Evolutionary conservation across 768 basidiomycete genomes (phyloP), one percentile per base, ranked within the genome.

Genomic region (Mycena polygramma): DNA sequence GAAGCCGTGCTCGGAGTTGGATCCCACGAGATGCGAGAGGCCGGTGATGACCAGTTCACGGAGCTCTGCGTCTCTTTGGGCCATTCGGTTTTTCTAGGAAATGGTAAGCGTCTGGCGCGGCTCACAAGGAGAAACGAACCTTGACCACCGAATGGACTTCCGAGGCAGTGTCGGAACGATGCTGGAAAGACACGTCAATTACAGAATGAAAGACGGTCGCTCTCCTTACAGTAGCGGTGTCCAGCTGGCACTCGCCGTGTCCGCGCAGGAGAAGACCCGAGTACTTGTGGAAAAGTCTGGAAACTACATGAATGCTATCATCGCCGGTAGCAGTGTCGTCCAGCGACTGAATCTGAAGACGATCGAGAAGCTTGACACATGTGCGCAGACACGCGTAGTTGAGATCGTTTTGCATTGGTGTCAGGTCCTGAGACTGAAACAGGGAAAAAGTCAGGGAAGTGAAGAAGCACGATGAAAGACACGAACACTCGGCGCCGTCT

Each of bases 1-100:
- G 77, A 97, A 90, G 7, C 94, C 96, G 74, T 90, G 92, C 76
- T 96, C 94, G 19, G 93, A 91, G 76, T 97, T 97, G 15, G 94
- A 89, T 41, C 87, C 88, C 64, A 97, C 91, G 8, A 97, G 84
- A 70, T 95, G 91, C 0, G 95, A 88, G 9, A 97, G 86, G 1
- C 93, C 94, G 7, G 89, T 87, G 68, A 97, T 93, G 51, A 94
- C 90, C 19, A 94, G 82, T 68, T 94, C 92, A 17, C 92, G 89
- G 48, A 94, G 80, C 66, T 92, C 91, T 0, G 86, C 86, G 61
- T 89, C 89, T 73, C 85, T 85, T 55, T 86, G 86, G 8, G 86
- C 85, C 8, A 78, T 67, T 15, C 82, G 81, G 68, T 81, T 80
- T 78, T 82, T 86, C 88, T 85, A 37, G 14, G 24, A 30, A 75